Evolutionary conservation across 257 asterid genomes (phyloP).

Genomic region (Plantago elongata): DNA sequence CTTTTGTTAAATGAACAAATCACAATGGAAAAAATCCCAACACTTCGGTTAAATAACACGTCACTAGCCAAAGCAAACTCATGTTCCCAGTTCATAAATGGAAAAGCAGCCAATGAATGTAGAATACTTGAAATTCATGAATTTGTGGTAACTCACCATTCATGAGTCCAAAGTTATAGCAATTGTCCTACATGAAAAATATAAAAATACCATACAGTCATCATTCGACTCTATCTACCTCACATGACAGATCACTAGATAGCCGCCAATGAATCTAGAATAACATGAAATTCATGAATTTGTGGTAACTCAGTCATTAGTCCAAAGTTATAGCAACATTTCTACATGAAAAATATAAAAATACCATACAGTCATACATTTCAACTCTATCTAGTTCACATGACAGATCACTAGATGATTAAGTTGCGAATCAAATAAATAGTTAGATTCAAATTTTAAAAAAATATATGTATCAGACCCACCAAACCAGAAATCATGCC

Average conservation of each 20-base stretch:
- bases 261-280: background rate
- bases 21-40: too few relatives aligned
- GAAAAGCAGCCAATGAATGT: background rate
- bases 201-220: conserved; percentile 8
- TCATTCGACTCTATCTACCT: conserved; percentile 1
- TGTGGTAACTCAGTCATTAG: background rate
- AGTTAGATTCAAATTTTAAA: background rate
- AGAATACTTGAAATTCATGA: background rate
- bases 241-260: conserved; percentile 10
- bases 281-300: background rate
- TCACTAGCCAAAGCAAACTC: background rate
- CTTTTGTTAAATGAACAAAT: too few relatives aligned
- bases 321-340: background rate
- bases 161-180: background rate
- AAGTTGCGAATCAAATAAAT: background rate
- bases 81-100: background rate
- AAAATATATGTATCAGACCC: conserved; percentile 21
- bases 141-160: background rate
- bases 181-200: background rate
- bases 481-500: conserved; percentile 71
- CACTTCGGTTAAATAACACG: background rate
- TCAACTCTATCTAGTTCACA: background rate
- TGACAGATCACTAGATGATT: conserved; percentile 12
- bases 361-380: conserved; percentile 5
- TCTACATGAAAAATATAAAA: conserved; percentile 4